A percentile compares a stretch with the other conserved stretches of the same genome.
Evolutionary conservation across 2,329 filamentous ascomycete species (phyloP).

Genomic region (Alternaria metachromatica): DNA sequence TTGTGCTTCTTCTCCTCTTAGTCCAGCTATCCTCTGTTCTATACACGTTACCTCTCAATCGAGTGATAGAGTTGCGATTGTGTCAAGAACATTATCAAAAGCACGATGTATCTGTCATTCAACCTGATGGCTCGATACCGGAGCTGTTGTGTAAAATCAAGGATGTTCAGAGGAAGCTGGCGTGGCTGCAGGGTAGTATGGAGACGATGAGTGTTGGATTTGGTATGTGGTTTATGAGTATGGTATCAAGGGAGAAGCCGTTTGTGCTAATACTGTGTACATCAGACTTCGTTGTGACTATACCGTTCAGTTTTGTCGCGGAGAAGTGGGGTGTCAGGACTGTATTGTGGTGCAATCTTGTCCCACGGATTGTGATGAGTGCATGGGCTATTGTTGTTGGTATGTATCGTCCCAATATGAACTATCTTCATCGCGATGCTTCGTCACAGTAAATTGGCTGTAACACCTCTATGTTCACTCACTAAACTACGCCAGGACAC

Average conservation of each 20-base stretch:
- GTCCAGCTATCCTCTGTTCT: conserved; percentile 42
- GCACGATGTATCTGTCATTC: conserved; percentile 49
- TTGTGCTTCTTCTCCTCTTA: conserved; percentile 42
- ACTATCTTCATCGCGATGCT: background rate
- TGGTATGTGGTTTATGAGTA: conserved; percentile 30
- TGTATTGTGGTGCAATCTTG: conserved; percentile 43
- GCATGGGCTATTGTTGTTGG: conserved; percentile 41
- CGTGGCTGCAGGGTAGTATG: conserved; percentile 59
- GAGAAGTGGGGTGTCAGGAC: conserved; percentile 36
- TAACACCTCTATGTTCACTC: background rate
- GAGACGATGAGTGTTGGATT: conserved; percentile 47
- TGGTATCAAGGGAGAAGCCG: background rate
- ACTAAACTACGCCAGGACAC: conserved; percentile 27
- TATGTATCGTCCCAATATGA: conserved; percentile 17
- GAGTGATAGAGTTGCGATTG: conserved; percentile 45
- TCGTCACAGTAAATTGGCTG: background rate
- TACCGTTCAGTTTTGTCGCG: conserved; percentile 45
- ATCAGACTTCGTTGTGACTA: conserved; percentile 44
- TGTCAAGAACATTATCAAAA: conserved; percentile 59
- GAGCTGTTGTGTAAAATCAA: conserved; percentile 64
- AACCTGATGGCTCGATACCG: conserved; percentile 51
- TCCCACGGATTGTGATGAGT: conserved; percentile 39
- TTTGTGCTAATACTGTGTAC: background rate
- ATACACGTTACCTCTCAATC: conserved; percentile 48
- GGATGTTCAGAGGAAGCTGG: conserved; percentile 58